Evolutionary conservation across 208 protist species (phyloP).

Genomic region (Trypanosoma brucei): DNA sequence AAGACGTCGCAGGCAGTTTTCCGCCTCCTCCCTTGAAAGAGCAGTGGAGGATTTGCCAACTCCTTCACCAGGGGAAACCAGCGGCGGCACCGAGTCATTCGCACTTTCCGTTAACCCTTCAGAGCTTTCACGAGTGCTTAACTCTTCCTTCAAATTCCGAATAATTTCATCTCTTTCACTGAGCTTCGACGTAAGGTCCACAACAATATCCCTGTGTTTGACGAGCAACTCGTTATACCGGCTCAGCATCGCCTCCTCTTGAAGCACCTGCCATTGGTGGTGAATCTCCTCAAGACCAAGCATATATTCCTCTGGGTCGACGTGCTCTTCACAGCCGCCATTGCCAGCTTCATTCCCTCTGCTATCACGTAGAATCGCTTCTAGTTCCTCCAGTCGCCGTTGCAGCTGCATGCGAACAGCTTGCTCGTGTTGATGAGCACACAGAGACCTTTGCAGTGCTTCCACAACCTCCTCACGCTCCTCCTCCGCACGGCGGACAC

Average conservation of each 20-base stretch:
- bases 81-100: constrained; percentile 27
- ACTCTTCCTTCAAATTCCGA: constrained; percentile 78
- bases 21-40: constrained; percentile 23
- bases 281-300: constrained; percentile 79
- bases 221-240: constrained; percentile 95
- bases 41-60: background rate
- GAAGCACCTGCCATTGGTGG: constrained; percentile 65
- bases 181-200: constrained; percentile 87
- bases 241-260: constrained; percentile 89
- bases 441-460: constrained; percentile 44
- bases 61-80: background rate
- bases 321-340: constrained; percentile 41
- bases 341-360: background rate
- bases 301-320: constrained; percentile 52
- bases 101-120: constrained; percentile 67
- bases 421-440: constrained; percentile 40
- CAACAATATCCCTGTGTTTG: constrained; percentile 96
- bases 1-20: constrained; percentile 35
- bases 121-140: constrained; percentile 83
- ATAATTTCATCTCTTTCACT: constrained; percentile 93
- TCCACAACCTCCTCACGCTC: constrained; percentile 58
- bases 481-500: constrained; percentile 39
- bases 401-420: constrained; percentile 37
- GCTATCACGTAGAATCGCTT: constrained; percentile 40
- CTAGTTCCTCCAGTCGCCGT: constrained; percentile 52